Base-by-base conservation (phyloP, 2,329 filamentous ascomycete genomes). In the Fusarium pseudograminearum region DNA sequence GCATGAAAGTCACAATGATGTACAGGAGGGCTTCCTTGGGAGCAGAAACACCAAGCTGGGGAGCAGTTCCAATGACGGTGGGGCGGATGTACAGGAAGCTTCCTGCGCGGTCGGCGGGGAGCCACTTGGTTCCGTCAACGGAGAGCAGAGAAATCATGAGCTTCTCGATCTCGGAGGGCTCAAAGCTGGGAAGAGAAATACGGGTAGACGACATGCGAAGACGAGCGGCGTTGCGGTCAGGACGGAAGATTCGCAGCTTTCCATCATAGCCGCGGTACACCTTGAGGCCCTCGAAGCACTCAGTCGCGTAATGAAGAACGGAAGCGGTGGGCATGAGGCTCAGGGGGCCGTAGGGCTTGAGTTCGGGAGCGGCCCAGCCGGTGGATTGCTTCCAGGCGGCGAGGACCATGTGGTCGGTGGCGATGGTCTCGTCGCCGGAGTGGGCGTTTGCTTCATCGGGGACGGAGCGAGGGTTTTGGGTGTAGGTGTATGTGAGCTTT, bases 351-450 rank as follows among this genome's bases (percentile, higher is more conserved):
- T 93, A 96, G 28, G 93, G 91, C 78, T 89, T 87, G 61, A 97
- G 86, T 73, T 91, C 86, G 2, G 93, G 93, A 3, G 87, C 84
- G 38, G 86, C 84, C 93, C 93, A 97, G 73, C 93, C 93, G 22
- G 81, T 77, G 44, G 82, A 77, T 24, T 79, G 81, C 34, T 85
- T 89, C 93, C 93, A 97, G 56, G 83, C 81, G 22, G 85, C 90
- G 53, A 89, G 90, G 74, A 96, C 84, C 93, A 97, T 97, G 84
- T 98, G 94, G 84, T 98, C 94, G 67, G 92, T 94, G 84, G 86
- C 87, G 76, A 89, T 81, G 68, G 85, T 87, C 77, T 86, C 84
- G 65, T 75, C 70, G 70, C 83, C 85, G 52, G 83, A 59, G 70
- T 80, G 81, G 73, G 84, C 84, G 40, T 74, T 72, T 64, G 80